Evolutionary conservation across 129 eudicot genomes (phyloP).

Genomic region (Chrysanthemum makinoi): DNA sequence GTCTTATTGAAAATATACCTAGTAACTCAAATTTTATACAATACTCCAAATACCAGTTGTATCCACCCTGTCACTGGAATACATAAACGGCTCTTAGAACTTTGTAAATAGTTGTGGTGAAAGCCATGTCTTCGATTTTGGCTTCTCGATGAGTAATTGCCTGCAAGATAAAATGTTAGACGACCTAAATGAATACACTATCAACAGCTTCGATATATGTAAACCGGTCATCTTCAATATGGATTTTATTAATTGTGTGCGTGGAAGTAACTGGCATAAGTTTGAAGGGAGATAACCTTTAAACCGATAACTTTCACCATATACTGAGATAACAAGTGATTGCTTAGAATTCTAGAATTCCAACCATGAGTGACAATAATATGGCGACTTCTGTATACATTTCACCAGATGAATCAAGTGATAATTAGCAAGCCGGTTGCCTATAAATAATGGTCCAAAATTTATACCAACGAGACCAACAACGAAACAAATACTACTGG

Average conservation of each 20-base stretch:
- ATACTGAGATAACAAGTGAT: no score
- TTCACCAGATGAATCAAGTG: constrained; percentile 72
- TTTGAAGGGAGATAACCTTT: no score
- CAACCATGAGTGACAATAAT: constrained; percentile 93
- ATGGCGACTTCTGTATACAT: constrained; percentile 93
- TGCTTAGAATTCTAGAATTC: constrained; percentile 53
- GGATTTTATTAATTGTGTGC: no score
- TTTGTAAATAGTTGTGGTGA: constrained; percentile 34
- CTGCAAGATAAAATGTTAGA: constrained; percentile 38
- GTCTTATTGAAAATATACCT: not conserved
- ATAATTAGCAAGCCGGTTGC: no score
- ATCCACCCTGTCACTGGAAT: constrained; percentile 88
- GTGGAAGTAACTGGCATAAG: no score
- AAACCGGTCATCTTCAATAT: no score
- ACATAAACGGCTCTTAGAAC: constrained; percentile 54
- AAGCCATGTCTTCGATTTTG: constrained; percentile 24
- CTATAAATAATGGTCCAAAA: no score
- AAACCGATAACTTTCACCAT: no score
- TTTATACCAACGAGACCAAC: constrained; percentile 82
- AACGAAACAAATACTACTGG: constrained; percentile 93
- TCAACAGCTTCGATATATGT: no score
- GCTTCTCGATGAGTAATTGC: constrained; percentile 34
- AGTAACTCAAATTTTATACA: constrained; percentile 3
- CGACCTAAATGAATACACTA: no score
- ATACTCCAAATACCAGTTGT: constrained; percentile 56